Evolutionary conservation across 2,329 filamentous ascomycete species (phyloP).

Genomic region (Septoria linicola): DNA sequence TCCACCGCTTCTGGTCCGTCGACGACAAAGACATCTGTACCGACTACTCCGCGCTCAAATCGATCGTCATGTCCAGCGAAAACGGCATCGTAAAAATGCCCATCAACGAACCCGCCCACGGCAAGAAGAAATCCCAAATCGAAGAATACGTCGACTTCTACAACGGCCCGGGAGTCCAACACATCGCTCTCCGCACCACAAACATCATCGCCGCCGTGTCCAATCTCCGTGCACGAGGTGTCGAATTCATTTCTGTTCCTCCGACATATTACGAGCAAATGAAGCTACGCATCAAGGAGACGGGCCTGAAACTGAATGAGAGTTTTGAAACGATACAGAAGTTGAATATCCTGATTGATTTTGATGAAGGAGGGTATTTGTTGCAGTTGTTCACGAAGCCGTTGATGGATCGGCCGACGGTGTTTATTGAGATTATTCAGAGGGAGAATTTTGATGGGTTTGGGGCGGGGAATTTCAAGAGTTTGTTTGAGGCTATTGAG

Average conservation of each 20-base stretch:
- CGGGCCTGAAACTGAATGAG: constrained; percentile 64
- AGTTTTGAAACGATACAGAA: constrained; percentile 73
- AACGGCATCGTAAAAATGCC: constrained; percentile 87
- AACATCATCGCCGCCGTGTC: constrained; percentile 77
- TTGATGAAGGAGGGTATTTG: constrained; percentile 88
- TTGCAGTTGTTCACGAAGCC: constrained; percentile 65
- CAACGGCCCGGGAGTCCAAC: constrained; percentile 84
- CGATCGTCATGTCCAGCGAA: constrained; percentile 83
- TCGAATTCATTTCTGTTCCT: constrained; percentile 90
- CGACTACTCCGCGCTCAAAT: constrained; percentile 84
- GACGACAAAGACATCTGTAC: constrained; percentile 92
- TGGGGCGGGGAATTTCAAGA: constrained; percentile 94
- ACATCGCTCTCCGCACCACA: constrained; percentile 80
- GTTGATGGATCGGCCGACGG: constrained; percentile 88
- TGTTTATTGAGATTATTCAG: constrained; percentile 96
- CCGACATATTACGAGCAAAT: constrained; percentile 81
- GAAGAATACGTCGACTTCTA: constrained; percentile 88
- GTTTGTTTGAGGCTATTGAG: constrained; percentile 92
- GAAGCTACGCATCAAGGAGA: constrained; percentile 66
- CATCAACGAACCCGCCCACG: constrained; percentile 90
- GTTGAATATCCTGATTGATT: constrained; percentile 89
- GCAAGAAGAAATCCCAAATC: constrained; percentile 90
- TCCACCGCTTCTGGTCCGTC: constrained; percentile 97
- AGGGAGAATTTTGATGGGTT: constrained; percentile 87
- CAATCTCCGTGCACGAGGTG: constrained; percentile 77